Percentiles rank a stretch among this genome's conserved stretches.
Conservation (phyloP, 495 filamentous ascomycete genomes). For the Extremus antarcticus region DNA sequence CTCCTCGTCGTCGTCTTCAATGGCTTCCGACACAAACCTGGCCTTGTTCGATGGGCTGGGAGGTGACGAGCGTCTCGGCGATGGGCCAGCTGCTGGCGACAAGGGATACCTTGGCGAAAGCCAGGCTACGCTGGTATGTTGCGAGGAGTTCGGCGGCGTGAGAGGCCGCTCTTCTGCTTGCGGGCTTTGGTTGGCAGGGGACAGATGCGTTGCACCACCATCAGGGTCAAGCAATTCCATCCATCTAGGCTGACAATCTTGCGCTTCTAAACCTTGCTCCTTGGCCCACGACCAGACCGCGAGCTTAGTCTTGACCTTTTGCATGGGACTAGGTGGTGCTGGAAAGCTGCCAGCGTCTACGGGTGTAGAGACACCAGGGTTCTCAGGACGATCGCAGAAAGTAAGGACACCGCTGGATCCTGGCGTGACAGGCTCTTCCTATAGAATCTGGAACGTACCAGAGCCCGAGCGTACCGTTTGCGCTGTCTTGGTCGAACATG, state of each 20-base stretch:
- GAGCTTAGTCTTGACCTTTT: constrained; percentile 12
- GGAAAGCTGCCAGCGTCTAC: not conserved
- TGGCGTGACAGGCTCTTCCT: constrained; percentile 3
- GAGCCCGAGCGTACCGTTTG: constrained; percentile 1
- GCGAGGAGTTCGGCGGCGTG: constrained; percentile 9
- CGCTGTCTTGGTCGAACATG: not conserved
- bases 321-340: constrained; percentile 6
- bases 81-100: too few species aligned
- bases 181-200: not conserved
- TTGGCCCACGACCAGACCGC: constrained; percentile 15
- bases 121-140: not conserved
- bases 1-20: constrained; percentile 1
- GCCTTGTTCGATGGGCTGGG: not conserved
- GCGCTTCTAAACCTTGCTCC: constrained; percentile 4
- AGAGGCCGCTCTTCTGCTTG: not conserved
- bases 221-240: not conserved
- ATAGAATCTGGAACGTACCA: constrained; percentile 5
- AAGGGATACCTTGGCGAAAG: not conserved
- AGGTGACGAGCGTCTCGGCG: constrained; percentile 4
- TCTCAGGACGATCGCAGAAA: not conserved
- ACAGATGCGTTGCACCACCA: not conserved
- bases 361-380: not conserved
- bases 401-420: constrained; percentile 1
- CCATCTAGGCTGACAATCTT: not conserved
- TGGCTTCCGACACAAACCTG: not conserved